These are phyloP conservation scores for Tieghemostelium lacteum DNA, from an alignment of 78 protist genomes.

Conservation along the genomic window DNA sequence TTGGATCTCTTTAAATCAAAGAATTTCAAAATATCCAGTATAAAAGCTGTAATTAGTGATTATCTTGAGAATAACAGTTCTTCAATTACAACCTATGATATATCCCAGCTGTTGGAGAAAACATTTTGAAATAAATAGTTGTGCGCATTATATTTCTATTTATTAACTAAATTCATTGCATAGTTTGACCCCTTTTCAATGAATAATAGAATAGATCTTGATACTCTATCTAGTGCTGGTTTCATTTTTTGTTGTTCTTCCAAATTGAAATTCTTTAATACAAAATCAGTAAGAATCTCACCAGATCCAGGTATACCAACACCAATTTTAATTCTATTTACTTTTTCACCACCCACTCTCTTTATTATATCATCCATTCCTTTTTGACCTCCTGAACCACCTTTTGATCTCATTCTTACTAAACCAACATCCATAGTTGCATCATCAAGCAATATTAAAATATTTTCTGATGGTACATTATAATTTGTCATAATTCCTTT, in stretches of 20 bases:
- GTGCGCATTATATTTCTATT: too few species aligned
- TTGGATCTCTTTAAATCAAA: too few species aligned
- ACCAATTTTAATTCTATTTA: slow-evolving; percentile 23
- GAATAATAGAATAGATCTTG: slow-evolving; percentile 31
- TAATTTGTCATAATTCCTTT: background rate
- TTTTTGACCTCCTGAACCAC: slow-evolving; percentile 74
- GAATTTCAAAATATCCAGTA: too few species aligned
- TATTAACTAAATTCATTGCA: slow-evolving; percentile 36
- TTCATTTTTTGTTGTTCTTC: background rate
- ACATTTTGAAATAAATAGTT: too few species aligned
- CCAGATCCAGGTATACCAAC: slow-evolving; percentile 43
- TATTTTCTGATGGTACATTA: slow-evolving; percentile 55
- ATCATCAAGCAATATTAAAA: slow-evolving; percentile 50
- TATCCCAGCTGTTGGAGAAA: too few species aligned
- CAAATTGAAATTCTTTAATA: slow-evolving; percentile 5
- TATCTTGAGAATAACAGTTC: too few species aligned
- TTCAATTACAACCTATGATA: too few species aligned
- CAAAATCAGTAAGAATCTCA: slow-evolving; percentile 9
- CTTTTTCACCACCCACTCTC: slow-evolving; percentile 25
- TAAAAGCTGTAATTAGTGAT: too few species aligned
- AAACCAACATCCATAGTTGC: slow-evolving; percentile 5
- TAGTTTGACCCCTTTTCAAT: slow-evolving; percentile 34
- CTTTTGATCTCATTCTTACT: slow-evolving; percentile 25
- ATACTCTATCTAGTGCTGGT: slow-evolving; percentile 9
- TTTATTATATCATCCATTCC: slow-evolving; percentile 62